Conservation (phyloP, 768 basidiomycete species). For the Auricularia sp. region DNA sequence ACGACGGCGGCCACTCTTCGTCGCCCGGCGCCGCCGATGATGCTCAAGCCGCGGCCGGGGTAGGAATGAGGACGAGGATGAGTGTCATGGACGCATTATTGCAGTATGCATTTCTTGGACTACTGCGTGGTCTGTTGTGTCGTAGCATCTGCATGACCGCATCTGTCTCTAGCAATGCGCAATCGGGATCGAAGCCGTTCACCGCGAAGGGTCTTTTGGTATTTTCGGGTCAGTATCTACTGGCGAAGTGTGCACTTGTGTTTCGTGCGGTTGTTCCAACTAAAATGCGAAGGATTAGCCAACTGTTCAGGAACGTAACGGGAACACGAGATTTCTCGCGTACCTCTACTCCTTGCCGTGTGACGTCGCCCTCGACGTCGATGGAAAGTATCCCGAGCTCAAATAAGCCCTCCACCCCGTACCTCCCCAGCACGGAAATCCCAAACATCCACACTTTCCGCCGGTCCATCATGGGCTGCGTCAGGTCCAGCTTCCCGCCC, state of each 20-base stretch:
- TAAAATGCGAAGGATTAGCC: neutral
- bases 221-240: neutral
- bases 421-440: constrained; percentile 78
- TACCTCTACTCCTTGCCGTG: neutral
- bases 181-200: neutral
- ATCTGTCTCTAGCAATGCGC: neutral
- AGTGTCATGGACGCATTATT: neutral
- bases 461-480: constrained; percentile 64
- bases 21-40: neutral
- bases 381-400: constrained; percentile 80
- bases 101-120: neutral
- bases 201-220: neutral
- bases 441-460: constrained; percentile 74
- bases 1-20: neutral
- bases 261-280: neutral
- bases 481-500: constrained; percentile 51
- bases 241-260: neutral
- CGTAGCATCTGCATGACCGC: neutral
- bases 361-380: neutral
- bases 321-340: neutral
- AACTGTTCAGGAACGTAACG: neutral
- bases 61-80: neutral
- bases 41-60: neutral
- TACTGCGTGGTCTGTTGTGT: neutral
- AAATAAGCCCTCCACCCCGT: constrained; percentile 61